These are phyloP conservation scores for Akanthomyces lecanii DNA, from an alignment of 2,329 filamentous ascomycete species.

Conservation along the genomic window DNA sequence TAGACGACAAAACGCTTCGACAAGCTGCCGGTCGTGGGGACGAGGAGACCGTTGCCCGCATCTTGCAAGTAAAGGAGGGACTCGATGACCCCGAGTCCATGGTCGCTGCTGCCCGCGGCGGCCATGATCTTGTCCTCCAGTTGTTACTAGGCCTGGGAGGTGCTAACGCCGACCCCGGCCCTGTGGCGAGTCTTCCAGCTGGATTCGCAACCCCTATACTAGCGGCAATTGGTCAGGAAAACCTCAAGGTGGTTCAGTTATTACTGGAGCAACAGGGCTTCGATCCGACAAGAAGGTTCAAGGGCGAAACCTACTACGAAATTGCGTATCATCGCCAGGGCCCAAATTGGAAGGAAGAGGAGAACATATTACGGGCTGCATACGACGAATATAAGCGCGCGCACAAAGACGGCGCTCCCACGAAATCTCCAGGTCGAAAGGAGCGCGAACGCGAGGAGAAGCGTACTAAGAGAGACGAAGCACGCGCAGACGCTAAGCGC, in stretches of 20 bases:
- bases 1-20: conserved; percentile 58
- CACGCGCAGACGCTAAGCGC: conserved; percentile 42
- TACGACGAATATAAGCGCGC: conserved; percentile 61
- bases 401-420: conserved; percentile 45
- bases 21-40: conserved; percentile 59
- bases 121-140: conserved; percentile 82
- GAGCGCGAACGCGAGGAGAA: conserved; percentile 42
- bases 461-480: conserved; percentile 40
- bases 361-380: conserved; percentile 70
- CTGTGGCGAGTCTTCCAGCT: conserved; percentile 53
- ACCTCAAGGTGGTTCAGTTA: conserved; percentile 78
- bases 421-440: conserved; percentile 46
- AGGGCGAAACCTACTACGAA: conserved; percentile 80
- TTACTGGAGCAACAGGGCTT: conserved; percentile 73
- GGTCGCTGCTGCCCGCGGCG: conserved; percentile 86
- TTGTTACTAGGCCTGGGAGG: conserved; percentile 66
- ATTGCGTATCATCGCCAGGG: conserved; percentile 78
- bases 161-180: conserved; percentile 63
- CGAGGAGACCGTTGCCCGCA: conserved; percentile 56
- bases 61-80: conserved; percentile 56
- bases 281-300: conserved; percentile 73
- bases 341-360: conserved; percentile 86
- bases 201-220: conserved; percentile 90
- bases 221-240: conserved; percentile 84
- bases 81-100: conserved; percentile 78